Conservation (phyloP, 768 basidiomycete species). For the Xerocomus potaroensis region DNA sequence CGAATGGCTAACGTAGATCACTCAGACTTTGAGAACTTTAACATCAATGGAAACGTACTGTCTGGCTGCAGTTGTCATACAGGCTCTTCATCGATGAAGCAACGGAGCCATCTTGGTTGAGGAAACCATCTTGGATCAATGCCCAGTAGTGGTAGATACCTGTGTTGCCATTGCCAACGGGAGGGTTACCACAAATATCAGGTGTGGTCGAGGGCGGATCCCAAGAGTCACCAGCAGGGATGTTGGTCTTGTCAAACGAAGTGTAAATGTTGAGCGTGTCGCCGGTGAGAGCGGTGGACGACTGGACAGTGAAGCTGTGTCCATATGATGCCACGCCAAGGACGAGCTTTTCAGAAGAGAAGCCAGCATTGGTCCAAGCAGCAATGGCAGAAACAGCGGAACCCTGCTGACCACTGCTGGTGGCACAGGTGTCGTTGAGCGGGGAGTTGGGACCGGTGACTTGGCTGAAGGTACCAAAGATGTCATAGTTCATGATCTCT, state of each 20-base stretch:
- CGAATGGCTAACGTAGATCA: conserved; percentile 48
- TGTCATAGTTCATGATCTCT: conserved; percentile 70
- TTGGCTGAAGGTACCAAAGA: conserved; percentile 49
- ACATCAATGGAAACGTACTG: conserved; percentile 41
- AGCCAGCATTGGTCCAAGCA: conserved; percentile 73
- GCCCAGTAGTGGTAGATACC: conserved; percentile 66
- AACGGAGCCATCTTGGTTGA: conserved; percentile 45
- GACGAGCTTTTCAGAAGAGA: conserved; percentile 67
- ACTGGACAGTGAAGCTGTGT: conserved; percentile 53
- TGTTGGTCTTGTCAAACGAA: conserved; percentile 40
- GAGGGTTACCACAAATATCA: conserved; percentile 57
- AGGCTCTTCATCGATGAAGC: conserved; percentile 47
- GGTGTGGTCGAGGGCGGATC: conserved; percentile 40
- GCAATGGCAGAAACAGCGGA: conserved; percentile 73
- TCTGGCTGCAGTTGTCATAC: conserved; percentile 69
- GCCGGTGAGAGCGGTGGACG: conserved; percentile 20
- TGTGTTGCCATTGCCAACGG: conserved; percentile 39
- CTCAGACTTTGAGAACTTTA: conserved; percentile 3
- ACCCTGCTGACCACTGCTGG: conserved; percentile 53
- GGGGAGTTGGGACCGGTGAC: conserved; percentile 81
- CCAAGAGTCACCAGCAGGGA: conserved; percentile 55
- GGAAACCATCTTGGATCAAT: conserved; percentile 51
- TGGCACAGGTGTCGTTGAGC: conserved; percentile 70
- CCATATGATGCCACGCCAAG: conserved; percentile 86
- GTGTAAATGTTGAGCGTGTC: conserved; percentile 45